Conservation (phyloP, 176 grass and related monocot genomes). For the Dactylis glomerata region DNA sequence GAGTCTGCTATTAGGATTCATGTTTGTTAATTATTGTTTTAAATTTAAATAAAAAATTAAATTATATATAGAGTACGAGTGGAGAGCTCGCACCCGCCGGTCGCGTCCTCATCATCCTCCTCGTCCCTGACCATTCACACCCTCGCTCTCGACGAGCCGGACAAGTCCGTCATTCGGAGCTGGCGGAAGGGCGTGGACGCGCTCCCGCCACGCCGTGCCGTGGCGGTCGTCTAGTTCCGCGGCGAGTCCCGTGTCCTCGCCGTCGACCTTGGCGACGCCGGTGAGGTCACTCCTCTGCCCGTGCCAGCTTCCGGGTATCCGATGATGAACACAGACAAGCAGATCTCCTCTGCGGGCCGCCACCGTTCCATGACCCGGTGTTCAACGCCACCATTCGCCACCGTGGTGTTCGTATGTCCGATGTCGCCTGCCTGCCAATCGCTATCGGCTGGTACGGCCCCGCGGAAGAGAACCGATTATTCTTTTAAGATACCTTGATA, state of each 20-base stretch:
- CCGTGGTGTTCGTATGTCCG: slow-evolving; percentile 50
- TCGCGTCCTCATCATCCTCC: slow-evolving; percentile 48
- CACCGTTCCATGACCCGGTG: slow-evolving; percentile 35
- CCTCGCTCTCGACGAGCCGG: slow-evolving; percentile 59
- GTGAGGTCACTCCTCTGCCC: slow-evolving; percentile 35
- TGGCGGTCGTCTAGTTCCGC: slow-evolving; percentile 43
- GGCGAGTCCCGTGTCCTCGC: slow-evolving; percentile 33
- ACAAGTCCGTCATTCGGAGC: slow-evolving; percentile 40
- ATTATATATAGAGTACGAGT: no score
- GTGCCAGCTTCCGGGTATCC: slow-evolving; percentile 56
- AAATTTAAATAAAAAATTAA: no score
- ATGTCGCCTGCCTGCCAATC: slow-evolving; percentile 63
- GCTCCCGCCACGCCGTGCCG: slow-evolving; percentile 53
- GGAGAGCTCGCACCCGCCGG: slow-evolving; percentile 39
- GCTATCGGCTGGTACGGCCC: slow-evolving; percentile 70
- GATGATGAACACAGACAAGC: slow-evolving; percentile 70
- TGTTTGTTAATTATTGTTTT: no score
- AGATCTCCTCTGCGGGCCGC: slow-evolving; percentile 22
- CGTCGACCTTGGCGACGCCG: slow-evolving; percentile 37
- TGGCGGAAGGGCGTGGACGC: slow-evolving; percentile 32
- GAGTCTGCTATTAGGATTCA: no score
- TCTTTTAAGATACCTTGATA: no score
- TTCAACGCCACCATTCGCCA: slow-evolving; percentile 47
- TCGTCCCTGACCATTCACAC: slow-evolving; percentile 62
- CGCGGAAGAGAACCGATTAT: slow-evolving; percentile 52